phyloP scores from a whole-genome alignment of 2,329 filamentous ascomycete genomes.

The Microsporum audouinii region DNA sequence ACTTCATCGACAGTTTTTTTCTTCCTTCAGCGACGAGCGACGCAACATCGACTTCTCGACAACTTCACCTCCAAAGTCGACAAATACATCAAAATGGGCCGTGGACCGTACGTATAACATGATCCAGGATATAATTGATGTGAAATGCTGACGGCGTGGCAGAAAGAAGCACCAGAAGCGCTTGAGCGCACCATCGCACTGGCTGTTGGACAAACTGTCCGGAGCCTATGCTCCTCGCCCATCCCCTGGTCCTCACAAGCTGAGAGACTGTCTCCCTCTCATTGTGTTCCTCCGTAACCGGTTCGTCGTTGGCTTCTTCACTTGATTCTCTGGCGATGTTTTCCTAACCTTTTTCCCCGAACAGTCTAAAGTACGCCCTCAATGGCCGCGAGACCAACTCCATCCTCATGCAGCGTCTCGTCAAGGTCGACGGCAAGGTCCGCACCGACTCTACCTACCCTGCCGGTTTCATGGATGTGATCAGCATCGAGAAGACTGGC shows the following conservation, averaged over 20 bases:
- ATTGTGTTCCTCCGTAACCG: conserved; percentile 91
- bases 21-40: conserved; percentile 13
- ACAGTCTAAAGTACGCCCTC: conserved; percentile 97
- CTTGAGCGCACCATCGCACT: conserved; percentile 97
- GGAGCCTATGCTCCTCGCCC: conserved; percentile 65
- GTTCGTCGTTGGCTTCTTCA: conserved; percentile 26
- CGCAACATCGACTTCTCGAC: conserved; percentile 10
- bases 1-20: neutral
- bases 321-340: no score
- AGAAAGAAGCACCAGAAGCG: conserved; percentile 99
- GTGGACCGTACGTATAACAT: conserved; percentile 44
- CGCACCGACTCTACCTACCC: conserved; percentile 98
- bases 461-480: conserved; percentile 98
- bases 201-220: conserved; percentile 99
- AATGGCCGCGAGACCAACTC: conserved; percentile 96
- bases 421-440: conserved; percentile 99
- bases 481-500: conserved; percentile 98
- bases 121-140: neutral
- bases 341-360: conserved; percentile 22
- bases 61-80: conserved; percentile 8
- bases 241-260: conserved; percentile 91
- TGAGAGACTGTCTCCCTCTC: conserved; percentile 95
- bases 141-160: conserved; percentile 12
- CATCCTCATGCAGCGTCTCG: conserved; percentile 97
- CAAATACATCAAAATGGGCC: conserved; percentile 40